Base-by-base conservation (phyloP, 1,139 yeast genomes). In the Petasospora fabianii region DNA sequence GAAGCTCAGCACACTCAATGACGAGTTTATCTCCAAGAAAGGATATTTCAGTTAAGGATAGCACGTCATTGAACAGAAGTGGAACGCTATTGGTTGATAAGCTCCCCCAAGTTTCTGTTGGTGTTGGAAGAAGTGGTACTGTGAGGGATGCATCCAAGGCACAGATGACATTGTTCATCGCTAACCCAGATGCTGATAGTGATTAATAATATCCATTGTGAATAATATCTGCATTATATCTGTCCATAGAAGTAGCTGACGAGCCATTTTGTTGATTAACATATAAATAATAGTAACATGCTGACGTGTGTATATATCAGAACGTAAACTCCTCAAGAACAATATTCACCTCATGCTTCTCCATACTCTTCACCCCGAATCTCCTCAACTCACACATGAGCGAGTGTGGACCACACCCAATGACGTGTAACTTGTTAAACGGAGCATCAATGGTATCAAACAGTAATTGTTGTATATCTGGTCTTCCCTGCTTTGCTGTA, bases 121-220 rank as follows among this genome's bases (percentile, higher is more conserved):
- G 32, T n/a, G 34, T 53, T 15, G 55, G 52, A 9, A 50, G 67
- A 38, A 44, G 47, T 18, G 60, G 59, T 12, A 62, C 67, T 27
- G 60, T 63, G 1, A 53, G 58, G 18, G 54, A 54, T 11, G 42
- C 51, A 65, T 71, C 54, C 3, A 46, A 41, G 33, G 38, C 42
- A 10, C 46, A 62, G 32, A 64, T 70, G 53, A 67, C 73, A 35
- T 66, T 84, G 49, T 78, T 75, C 42, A 75, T 84, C 36, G 90
- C 88, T 27, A 84, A 84, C 47, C 94, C 94, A 0, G 94, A 84
- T 36, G 49, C 55, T 34, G 71, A 64, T 22, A 39, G 49, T 36
- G 50, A 50, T 24, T 41, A 34, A 42, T 28, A 17, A 24, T 9
- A 12, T 32, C n/a, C n/a, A n/a, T n/a, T n/a, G n/a, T n/a, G n/a